A percentile compares a stretch with the other conserved stretches of the same genome.
These are phyloP conservation scores for Citropsis articulata DNA, from an alignment of 345 rosid genomes.

Conservation along the genomic window DNA sequence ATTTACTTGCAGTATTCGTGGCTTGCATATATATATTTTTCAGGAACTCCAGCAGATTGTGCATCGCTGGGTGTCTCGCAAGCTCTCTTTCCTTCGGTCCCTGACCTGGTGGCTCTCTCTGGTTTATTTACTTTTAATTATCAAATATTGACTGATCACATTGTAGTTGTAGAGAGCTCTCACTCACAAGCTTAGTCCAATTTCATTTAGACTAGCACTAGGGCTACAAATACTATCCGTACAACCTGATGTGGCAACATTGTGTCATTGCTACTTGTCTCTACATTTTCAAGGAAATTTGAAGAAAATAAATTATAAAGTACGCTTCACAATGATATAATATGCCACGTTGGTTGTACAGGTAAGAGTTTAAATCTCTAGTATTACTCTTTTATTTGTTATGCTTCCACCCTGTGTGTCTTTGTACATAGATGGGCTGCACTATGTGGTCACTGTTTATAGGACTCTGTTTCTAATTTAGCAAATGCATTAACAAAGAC, in stretches of 20 bases:
- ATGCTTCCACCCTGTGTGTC: neutral
- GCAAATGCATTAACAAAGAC: neutral
- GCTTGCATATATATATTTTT: slow-evolving; percentile 18
- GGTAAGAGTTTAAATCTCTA: neutral
- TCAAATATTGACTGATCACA: neutral
- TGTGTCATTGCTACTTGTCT: neutral
- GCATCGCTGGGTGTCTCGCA: slow-evolving; percentile 70
- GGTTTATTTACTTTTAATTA: neutral
- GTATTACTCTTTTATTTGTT: neutral
- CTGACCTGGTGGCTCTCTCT: slow-evolving; percentile 68
- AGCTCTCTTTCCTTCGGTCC: slow-evolving; percentile 65
- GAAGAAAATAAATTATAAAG: neutral
- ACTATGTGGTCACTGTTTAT: neutral
- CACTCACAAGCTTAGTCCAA: neutral
- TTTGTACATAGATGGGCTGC: neutral
- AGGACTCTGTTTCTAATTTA: neutral
- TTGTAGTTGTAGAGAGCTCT: neutral
- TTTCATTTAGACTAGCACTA: neutral
- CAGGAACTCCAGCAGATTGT: slow-evolving; percentile 97
- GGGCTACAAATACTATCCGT: no score
- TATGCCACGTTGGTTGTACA: neutral
- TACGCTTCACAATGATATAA: neutral
- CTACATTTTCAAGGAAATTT: neutral
- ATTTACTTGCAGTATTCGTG: neutral
- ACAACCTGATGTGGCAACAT: neutral